Base-by-base conservation (phyloP, 2,329 filamentous ascomycete genomes). In the Penicillium occitanis region DNA sequence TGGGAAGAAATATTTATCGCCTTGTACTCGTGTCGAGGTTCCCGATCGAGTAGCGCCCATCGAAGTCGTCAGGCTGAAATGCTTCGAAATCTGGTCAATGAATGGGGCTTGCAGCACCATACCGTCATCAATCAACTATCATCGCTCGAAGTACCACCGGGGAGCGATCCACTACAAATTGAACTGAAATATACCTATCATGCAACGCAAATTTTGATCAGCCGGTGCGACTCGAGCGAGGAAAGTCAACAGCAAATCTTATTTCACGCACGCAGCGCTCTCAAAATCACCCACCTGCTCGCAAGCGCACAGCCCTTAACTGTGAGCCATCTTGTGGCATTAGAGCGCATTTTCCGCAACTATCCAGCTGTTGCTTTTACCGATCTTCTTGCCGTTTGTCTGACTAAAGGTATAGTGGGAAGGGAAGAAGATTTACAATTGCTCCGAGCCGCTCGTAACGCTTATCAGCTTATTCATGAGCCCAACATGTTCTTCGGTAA, bases 141-240 rank as follows among this genome's bases (percentile, higher is more conserved):
- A 37, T 55, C 51, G 3, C 30, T 55, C 1, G 35, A 50, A 17
- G 61, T 42, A 19, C 33, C 46, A 30, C 33, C 48, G 11, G 61
- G 46, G 7, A 51, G 48, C 7, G 61, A 40, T 28, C 51, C 61
- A 19, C 28, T 63, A 13, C 61, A 46, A 28, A 53, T 57, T 10
- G 61, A 63, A 51, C n/a, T 63, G 35, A 63, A 51, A 63, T 63
- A 63, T 40, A 42, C 46, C 61, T 63, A 63, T 10, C 50, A 63
- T 28, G 44, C 51, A 28, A 63, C 61, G 14, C 61, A 63, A 2
- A 51, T 63, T 33, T 25, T 63, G 14, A 51, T 63, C 28, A 50
- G 28, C 11, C 35, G 61, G 13, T 57, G 46, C 13, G 61, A 55
- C 17, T 28, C n/a, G 17, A 53, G 22, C 6, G 50, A 63, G 28